Evolutionary conservation across 176 grass and related monocot genomes (phyloP), one percentile per base, ranked within the genome.

Genomic region (Luzula sylvatica): DNA sequence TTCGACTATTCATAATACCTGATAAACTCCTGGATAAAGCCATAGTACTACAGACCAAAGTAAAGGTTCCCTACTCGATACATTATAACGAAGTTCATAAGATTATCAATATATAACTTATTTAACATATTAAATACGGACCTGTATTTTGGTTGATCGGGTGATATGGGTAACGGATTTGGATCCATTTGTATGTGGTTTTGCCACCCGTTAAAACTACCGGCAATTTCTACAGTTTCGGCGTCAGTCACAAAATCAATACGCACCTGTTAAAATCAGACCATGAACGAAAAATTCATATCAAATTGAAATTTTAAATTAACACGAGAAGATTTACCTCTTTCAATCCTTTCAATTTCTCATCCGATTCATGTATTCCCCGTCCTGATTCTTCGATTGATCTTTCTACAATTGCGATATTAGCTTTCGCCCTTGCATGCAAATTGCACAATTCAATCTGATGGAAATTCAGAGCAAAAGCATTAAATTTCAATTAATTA

Each of bases 151-250:
- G 44, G 26, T 40, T 29, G 42, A 67, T 66, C 27, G 53, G 19
- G 23, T n/a, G 35, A 15, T 28, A 55, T 15, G 39, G 53, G 72
- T 67, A 52, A 52, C 66, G 53, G 44, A 60, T 79, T 15, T n/a
- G 20, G 23, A 51, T 79, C 51, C 75, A 79, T 72, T 25, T 38
- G 45, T 24, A 79, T 29, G 7, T 15, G 54, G 45, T 79, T 43
- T 40, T 72, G 68, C 75, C 75, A 79, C 15, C 75, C 75, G 46
- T 79, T 79, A 44, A 79, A 79, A 38, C 68, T 79, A 66, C 75
- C 75, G 38, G 75, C 61, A 59, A 79, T 42, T 60, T 79, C 75
- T 21, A 79, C 52, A 53, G 71, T 42, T 60, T 72, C 49, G 60
- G 45, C 75, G 53, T 72, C 50, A 52, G 45, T 45, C 44, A 27